A percentile compares a stretch with the other conserved stretches of the same genome.
phyloP scores from a whole-genome alignment of 2,329 filamentous ascomycete genomes.

The Trichoderma lentiforme region DNA sequence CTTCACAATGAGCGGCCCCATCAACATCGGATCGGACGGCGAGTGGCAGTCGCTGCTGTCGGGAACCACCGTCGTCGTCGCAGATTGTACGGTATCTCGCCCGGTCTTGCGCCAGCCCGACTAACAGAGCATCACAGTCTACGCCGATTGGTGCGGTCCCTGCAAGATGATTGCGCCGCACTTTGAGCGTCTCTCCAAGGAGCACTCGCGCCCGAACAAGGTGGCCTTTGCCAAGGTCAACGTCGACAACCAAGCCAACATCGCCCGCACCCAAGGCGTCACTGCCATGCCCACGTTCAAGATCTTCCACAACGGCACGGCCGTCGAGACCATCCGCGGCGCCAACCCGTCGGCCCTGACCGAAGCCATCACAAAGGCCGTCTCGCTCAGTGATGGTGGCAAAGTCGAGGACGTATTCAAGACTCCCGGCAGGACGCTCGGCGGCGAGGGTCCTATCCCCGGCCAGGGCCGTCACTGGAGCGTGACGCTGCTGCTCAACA shows the following conservation, averaged over 20 bases:
- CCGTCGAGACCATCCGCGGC: slow-evolving; percentile 74
- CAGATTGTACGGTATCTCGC: slow-evolving; percentile 68
- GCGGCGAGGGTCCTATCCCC: slow-evolving; percentile 34
- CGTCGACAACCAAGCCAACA: slow-evolving; percentile 75
- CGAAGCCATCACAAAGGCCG: slow-evolving; percentile 69
- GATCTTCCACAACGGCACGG: slow-evolving; percentile 73
- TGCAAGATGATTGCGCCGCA: slow-evolving; percentile 89
- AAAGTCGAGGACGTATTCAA: slow-evolving; percentile 48
- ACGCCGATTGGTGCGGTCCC: slow-evolving; percentile 91
- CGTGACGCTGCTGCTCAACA: slow-evolving; percentile 45
- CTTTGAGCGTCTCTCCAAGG: slow-evolving; percentile 77
- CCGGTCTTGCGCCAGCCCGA: slow-evolving; percentile 11
- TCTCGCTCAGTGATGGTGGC: slow-evolving; percentile 48
- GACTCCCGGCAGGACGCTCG: slow-evolving; percentile 56
- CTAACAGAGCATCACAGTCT: slow-evolving; percentile 58
- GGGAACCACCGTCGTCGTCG: slow-evolving; percentile 74
- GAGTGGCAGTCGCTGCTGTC: slow-evolving; percentile 72
- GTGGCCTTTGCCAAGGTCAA: slow-evolving; percentile 92
- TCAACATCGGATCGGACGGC: slow-evolving; percentile 60
- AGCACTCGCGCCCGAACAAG: slow-evolving; percentile 74
- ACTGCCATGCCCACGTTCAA: slow-evolving; percentile 93
- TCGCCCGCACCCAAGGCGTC: slow-evolving; percentile 74
- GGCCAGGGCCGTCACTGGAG: slow-evolving; percentile 28
- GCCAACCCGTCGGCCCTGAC: slow-evolving; percentile 75
- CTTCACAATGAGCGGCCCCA: slow-evolving; percentile 44